Conservation (phyloP, 2,329 filamentous ascomycete genomes). For the Dothidotthia symphoricarpi region DNA sequence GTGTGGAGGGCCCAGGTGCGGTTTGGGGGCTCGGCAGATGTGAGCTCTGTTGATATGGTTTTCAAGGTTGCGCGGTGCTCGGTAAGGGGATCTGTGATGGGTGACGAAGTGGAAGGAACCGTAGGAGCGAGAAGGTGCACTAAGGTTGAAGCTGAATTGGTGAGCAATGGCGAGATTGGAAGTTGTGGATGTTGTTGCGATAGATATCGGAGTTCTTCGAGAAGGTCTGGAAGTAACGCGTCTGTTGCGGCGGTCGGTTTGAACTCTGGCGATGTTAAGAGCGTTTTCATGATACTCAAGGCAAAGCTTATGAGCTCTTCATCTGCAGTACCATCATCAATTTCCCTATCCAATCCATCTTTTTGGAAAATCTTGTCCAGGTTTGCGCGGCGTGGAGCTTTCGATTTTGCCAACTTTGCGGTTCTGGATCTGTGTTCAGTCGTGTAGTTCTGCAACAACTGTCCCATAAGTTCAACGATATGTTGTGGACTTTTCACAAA, state of each 20-base stretch:
- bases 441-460: slow-evolving; percentile 53
- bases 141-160: slow-evolving; percentile 28
- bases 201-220: slow-evolving; percentile 25
- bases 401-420: slow-evolving; percentile 26
- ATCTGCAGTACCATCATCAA: slow-evolving; percentile 19
- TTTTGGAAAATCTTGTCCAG: slow-evolving; percentile 25
- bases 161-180: slow-evolving; percentile 18
- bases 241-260: slow-evolving; percentile 28
- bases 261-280: slow-evolving; percentile 38
- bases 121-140: slow-evolving; percentile 56
- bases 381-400: slow-evolving; percentile 25
- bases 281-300: slow-evolving; percentile 42
- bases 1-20: slow-evolving; percentile 38
- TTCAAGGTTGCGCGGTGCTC: slow-evolving; percentile 35
- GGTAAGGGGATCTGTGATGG: slow-evolving; percentile 51
- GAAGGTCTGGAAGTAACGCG: slow-evolving; percentile 9
- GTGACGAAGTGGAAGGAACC: slow-evolving; percentile 33
- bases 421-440: slow-evolving; percentile 48
- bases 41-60: slow-evolving; percentile 26
- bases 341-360: not conserved
- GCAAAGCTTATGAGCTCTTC: slow-evolving; percentile 44
- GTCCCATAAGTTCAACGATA: slow-evolving; percentile 61
- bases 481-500: slow-evolving; percentile 64
- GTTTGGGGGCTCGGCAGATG: slow-evolving; percentile 38
- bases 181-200: slow-evolving; percentile 7